A percentile compares a stretch with the other conserved stretches of the same genome.
Conservation (phyloP, 768 basidiomycete genomes). For the Leccinum fibrillosum region DNA sequence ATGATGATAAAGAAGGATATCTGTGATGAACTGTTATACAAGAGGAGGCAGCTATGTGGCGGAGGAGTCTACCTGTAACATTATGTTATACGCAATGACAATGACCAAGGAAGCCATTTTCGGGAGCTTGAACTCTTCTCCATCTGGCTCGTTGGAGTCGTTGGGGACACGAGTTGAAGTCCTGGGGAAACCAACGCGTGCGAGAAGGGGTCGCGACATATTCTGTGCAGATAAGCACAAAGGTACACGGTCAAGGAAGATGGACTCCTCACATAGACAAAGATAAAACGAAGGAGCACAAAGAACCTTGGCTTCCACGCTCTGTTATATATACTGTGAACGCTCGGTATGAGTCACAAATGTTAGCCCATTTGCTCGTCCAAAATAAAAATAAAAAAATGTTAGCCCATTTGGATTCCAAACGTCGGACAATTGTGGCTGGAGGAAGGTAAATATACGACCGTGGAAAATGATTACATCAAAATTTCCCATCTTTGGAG, state of each 20-base stretch:
- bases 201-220: not conserved
- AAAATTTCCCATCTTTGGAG: too few relatives aligned
- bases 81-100: slow-evolving; percentile 40
- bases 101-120: slow-evolving; percentile 44
- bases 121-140: slow-evolving; percentile 45
- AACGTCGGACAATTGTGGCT: too few relatives aligned
- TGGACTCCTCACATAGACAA: not conserved
- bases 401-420: not conserved
- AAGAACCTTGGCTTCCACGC: not conserved
- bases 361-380: too few relatives aligned
- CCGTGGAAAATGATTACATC: too few relatives aligned
- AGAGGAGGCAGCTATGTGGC: not conserved
- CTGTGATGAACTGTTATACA: slow-evolving; percentile 22
- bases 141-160: slow-evolving; percentile 16
- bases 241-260: not conserved
- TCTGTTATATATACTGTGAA: not conserved
- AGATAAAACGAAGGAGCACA: not conserved
- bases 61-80: slow-evolving; percentile 25
- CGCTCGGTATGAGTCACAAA: not conserved
- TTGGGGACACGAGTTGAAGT: not conserved
- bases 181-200: not conserved
- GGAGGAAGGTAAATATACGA: too few relatives aligned
- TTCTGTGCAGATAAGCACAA: not conserved
- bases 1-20: slow-evolving; percentile 68
- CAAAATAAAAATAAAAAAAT: too few relatives aligned